Evolutionary conservation across 768 basidiomycete genomes (phyloP).

Genomic region (Hortiboletus flavorubellus): DNA sequence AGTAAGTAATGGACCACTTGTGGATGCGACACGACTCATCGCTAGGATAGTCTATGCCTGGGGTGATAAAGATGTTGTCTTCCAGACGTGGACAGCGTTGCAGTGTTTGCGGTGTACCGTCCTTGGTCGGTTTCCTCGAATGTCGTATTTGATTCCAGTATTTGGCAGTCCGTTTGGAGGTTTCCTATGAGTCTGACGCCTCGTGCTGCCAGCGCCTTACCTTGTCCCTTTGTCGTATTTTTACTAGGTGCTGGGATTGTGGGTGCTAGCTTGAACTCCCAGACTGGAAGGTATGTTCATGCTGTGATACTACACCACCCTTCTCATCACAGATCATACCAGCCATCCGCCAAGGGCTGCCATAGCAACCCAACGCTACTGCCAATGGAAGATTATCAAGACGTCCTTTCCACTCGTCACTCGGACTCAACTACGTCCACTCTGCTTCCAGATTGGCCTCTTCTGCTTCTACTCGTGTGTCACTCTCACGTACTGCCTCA

Average conservation of each 20-base stretch:
- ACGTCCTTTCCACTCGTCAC: slow-evolving; percentile 41
- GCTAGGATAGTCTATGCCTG: slow-evolving; percentile 29
- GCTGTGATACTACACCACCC: not conserved
- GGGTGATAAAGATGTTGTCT: slow-evolving; percentile 10
- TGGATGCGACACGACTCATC: slow-evolving; percentile 7
- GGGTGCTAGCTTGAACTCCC: slow-evolving; percentile 20
- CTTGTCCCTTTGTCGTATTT: slow-evolving; percentile 40
- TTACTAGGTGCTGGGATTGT: slow-evolving; percentile 38
- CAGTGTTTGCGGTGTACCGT: slow-evolving; percentile 19
- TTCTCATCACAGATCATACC: not conserved
- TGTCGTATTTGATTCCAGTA: slow-evolving; percentile 27
- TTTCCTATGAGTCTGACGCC: slow-evolving; percentile 9
- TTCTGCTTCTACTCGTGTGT: slow-evolving; percentile 46
- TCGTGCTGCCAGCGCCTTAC: slow-evolving; percentile 36
- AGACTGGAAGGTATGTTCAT: slow-evolving; percentile 41
- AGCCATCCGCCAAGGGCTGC: slow-evolving; percentile 29
- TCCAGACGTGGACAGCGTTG: slow-evolving; percentile 39
- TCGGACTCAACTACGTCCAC: slow-evolving; percentile 34
- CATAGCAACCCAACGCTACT: slow-evolving; percentile 43
- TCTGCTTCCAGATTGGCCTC: slow-evolving; percentile 39
- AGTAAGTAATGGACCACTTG: slow-evolving; percentile 37
- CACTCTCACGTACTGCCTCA: slow-evolving; percentile 36
- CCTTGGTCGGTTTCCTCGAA: slow-evolving; percentile 23
- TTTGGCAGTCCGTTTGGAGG: not conserved
- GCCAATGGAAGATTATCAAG: slow-evolving; percentile 36